These are phyloP conservation scores for Lepiota venenata DNA, from an alignment of 768 basidiomycete species.

Conservation along the genomic window DNA sequence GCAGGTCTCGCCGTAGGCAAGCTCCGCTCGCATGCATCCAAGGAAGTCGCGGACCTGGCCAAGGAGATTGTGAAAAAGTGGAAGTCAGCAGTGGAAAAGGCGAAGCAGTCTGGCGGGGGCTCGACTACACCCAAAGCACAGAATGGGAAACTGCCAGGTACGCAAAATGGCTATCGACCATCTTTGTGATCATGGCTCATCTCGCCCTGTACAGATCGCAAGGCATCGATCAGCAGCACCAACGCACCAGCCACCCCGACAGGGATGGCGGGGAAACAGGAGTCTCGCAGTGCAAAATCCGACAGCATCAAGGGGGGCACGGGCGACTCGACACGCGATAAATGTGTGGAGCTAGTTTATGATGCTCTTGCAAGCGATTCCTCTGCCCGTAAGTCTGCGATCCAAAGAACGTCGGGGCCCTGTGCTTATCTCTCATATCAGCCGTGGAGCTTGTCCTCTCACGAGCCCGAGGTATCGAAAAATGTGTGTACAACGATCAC, in stretches of 20 bases:
- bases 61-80: constrained; percentile 92
- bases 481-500: constrained; percentile 49
- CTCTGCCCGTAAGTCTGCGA: constrained; percentile 68
- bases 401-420: neutral
- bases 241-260: constrained; percentile 38
- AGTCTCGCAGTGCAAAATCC: constrained; percentile 55
- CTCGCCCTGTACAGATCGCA: constrained; percentile 16
- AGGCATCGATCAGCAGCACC: constrained; percentile 23
- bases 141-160: constrained; percentile 28
- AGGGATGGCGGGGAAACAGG: constrained; percentile 31
- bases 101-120: constrained; percentile 18
- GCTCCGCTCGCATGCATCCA: constrained; percentile 68
- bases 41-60: constrained; percentile 75
- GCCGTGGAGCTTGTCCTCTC: constrained; percentile 66
- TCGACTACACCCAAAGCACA: constrained; percentile 4
- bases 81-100: constrained; percentile 84
- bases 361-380: constrained; percentile 88
- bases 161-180: neutral
- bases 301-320: constrained; percentile 64
- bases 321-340: constrained; percentile 78
- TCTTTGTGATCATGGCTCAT: neutral
- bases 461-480: constrained; percentile 71
- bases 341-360: constrained; percentile 86
- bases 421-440: constrained; percentile 23
- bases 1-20: constrained; percentile 92